phyloP scores from a whole-genome alignment of 2,329 filamentous ascomycete genomes.

The Pseudogymnoascus sp. region DNA sequence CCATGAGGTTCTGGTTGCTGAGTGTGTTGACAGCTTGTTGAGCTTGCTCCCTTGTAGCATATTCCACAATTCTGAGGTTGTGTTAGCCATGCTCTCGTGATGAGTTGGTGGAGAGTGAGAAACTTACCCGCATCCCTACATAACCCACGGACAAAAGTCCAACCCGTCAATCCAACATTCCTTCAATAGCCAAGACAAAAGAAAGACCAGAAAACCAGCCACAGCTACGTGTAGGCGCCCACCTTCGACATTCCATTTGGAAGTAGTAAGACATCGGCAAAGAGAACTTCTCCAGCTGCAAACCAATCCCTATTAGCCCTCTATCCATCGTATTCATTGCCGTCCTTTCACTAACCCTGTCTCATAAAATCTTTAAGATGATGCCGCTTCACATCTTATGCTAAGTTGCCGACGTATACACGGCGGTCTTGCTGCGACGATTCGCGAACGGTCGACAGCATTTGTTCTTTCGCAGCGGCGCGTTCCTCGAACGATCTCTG shows the following conservation, averaged over 20 bases:
- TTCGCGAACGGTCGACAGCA: conserved; percentile 92
- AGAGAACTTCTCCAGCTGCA: conserved; percentile 95
- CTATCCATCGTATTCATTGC: conserved; percentile 20
- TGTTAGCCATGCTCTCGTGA: conserved; percentile 16
- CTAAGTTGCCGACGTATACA: conserved; percentile 98
- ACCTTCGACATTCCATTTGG: conserved; percentile 99
- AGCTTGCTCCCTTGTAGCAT: conserved; percentile 98
- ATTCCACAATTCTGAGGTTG: conserved; percentile 88
- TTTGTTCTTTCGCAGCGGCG: conserved; percentile 75
- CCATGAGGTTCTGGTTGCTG: conserved; percentile 99
- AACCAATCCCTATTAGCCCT: conserved; percentile 31
- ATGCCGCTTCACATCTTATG: conserved; percentile 99
- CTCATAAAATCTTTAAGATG: conserved; percentile 99
- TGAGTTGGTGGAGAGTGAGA: conserved; percentile 3
- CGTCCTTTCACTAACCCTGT: conserved; percentile 63
- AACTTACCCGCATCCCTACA: conserved; percentile 99
- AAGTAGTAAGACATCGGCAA: conserved; percentile 98
- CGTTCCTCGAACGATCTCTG: conserved; percentile 80
- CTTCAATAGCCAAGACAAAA: conserved; percentile 58
- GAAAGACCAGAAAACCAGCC: conserved; percentile 68
- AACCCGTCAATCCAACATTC: conserved; percentile 99
- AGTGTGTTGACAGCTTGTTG: conserved; percentile 94
- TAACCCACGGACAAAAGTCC: conserved; percentile 78
- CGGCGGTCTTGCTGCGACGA: conserved; percentile 97
- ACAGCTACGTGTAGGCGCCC: conserved; percentile 86